Percentiles rank a stretch among this genome's conserved stretches.
Evolutionary conservation across 2,329 filamentous ascomycete genomes (phyloP).

Genomic region (Sporothrix protearum): DNA sequence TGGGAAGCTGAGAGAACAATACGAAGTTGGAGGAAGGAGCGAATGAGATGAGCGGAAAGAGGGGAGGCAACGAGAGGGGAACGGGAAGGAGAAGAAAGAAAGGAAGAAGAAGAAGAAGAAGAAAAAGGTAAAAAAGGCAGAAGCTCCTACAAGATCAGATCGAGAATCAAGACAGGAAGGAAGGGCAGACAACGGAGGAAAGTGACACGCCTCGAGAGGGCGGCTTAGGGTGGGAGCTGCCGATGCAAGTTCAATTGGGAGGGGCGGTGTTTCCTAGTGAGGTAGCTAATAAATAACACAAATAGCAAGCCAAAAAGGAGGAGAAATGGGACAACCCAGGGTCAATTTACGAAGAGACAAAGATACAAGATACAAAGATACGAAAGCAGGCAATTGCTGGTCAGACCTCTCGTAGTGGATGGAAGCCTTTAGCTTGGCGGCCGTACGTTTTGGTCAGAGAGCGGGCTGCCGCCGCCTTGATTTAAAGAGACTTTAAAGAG

Average conservation of each 20-base stretch:
- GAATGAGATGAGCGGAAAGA: conserved; percentile 1
- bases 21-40: not conserved
- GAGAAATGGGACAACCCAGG: not conserved
- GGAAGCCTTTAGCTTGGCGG: not conserved
- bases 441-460: not conserved
- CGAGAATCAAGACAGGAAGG: conserved; percentile 11
- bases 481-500: not conserved
- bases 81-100: not conserved
- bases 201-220: conserved; percentile 1
- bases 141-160: not conserved
- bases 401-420: not conserved
- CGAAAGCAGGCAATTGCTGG: not conserved
- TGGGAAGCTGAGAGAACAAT: not conserved
- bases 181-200: not conserved
- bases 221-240: conserved; percentile 10
- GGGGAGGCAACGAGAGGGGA: not conserved
- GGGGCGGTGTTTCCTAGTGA: not conserved
- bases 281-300: not conserved
- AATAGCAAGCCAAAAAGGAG: not conserved
- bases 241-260: not conserved
- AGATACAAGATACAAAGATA: not conserved
- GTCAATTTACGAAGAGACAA: not conserved
- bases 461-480: not conserved
- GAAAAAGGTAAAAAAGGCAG: not conserved
- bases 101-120: not conserved